phyloP scores from a whole-genome alignment of 768 basidiomycete species.

The Lentinus brumalis region DNA sequence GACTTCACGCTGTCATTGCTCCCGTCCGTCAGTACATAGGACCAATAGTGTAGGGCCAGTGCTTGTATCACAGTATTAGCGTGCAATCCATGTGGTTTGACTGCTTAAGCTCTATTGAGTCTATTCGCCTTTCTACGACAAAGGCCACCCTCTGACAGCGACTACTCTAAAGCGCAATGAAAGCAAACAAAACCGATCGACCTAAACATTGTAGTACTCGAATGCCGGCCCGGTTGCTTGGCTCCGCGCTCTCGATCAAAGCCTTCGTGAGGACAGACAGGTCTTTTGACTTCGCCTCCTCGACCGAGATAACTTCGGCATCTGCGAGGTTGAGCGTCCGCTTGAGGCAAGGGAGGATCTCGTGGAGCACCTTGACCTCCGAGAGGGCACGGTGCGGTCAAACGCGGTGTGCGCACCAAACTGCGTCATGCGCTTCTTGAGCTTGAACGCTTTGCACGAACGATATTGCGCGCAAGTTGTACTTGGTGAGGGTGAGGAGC shows the following conservation, averaged over 20 bases:
- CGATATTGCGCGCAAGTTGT: constrained; percentile 92
- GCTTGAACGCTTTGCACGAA: constrained; percentile 92
- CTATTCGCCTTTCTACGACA: too few species aligned
- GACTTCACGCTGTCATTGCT: too few species aligned
- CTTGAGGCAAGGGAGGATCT: constrained; percentile 80
- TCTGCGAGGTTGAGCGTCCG: constrained; percentile 70
- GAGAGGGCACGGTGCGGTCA: constrained; percentile 78
- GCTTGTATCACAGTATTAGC: too few species aligned
- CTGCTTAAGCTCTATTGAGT: too few species aligned
- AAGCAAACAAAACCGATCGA: background rate
- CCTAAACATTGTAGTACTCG: constrained; percentile 77
- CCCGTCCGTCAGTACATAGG: too few species aligned
- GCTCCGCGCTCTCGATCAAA: constrained; percentile 84
- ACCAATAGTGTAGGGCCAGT: too few species aligned
- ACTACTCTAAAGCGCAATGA: constrained; percentile 12
- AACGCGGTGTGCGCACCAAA: constrained; percentile 78
- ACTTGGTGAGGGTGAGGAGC: too few species aligned
- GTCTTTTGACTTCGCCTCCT: constrained; percentile 61
- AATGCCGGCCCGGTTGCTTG: constrained; percentile 84
- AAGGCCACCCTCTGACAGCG: background rate
- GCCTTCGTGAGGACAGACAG: constrained; percentile 61
- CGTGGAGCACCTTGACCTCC: constrained; percentile 69
- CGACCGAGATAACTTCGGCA: constrained; percentile 69
- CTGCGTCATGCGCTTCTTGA: constrained; percentile 90
- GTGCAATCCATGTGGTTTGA: too few species aligned